A percentile compares a stretch with the other conserved stretches of the same genome.
Conservation (phyloP, 306 rosid genomes). For the Cucurbita moschata region DNA sequence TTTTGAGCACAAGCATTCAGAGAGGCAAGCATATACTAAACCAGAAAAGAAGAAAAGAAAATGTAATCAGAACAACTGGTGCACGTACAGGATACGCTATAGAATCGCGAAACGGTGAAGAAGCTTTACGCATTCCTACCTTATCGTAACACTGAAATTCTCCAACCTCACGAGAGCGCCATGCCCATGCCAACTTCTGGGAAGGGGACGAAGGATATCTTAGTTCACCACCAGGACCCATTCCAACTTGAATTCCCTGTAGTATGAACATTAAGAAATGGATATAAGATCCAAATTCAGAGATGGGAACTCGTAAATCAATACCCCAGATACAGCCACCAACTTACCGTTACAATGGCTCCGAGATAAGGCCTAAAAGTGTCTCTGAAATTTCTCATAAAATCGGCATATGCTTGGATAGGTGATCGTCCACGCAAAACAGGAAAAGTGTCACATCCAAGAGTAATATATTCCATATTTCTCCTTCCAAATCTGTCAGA, state of each 20-base stretch:
- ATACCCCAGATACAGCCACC: not conserved
- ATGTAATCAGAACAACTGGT: not conserved
- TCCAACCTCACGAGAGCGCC: conserved; percentile 44
- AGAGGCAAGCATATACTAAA: conserved; percentile 76
- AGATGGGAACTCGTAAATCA: not conserved
- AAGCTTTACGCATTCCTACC: conserved; percentile 27
- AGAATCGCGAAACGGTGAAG: not conserved
- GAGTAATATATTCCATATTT: conserved; percentile 62
- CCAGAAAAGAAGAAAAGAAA: not conserved
- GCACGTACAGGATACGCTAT: no score
- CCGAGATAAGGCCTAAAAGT: conserved; percentile 51
- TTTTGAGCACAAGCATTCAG: conserved; percentile 57
- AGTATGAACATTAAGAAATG: conserved; percentile 4
- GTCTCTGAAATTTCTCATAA: conserved; percentile 77
- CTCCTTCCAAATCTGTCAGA: conserved; percentile 72
- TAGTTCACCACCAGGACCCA: conserved; percentile 91
- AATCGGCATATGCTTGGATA: conserved; percentile 66
- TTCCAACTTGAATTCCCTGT: conserved; percentile 81
- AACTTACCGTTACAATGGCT: conserved; percentile 54
- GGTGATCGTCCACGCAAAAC: conserved; percentile 80
- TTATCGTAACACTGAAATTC: conserved; percentile 92
- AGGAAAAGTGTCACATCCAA: conserved; percentile 83
- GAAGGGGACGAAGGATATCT: conserved; percentile 62
- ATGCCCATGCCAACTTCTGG: conserved; percentile 31
- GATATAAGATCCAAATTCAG: not conserved